Evolutionary conservation across 179 eudicot species (phyloP), one percentile per base, ranked within the genome.

Genomic region (Monotropa hypopitys): DNA sequence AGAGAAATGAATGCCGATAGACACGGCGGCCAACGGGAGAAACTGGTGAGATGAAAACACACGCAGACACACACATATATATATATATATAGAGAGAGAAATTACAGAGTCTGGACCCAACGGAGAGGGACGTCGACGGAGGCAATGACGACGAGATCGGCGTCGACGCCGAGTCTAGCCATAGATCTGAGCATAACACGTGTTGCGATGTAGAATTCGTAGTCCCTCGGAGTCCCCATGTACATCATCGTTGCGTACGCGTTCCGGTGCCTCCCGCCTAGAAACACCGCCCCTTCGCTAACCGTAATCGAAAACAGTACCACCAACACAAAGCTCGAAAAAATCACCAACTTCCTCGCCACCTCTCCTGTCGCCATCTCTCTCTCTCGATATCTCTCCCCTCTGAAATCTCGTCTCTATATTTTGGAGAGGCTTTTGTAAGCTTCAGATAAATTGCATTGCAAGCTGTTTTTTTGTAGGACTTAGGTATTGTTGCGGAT

Each of bases 161-260:
- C 99, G 18, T 88, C 85, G 33, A 89, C 98, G 54, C 65, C 45
- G 42, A 90, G 89, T 45, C 62, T 76, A 3, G 70, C 18, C 2
- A 95, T 88, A 0, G 98, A 93, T 83, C 87, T 84, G 80, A 95
- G 84, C 90, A 95, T 83, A 75, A 95, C 99, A 77, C 99, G 96
- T 42, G 90, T 86, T 51, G 97, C 99, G 5, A 93, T 84, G 75
- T 93, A 95, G 81, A 89, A 95, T 87, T 95, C 99, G 79, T 91
- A 93, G 83, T 95, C 99, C 43, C 99, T 85, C 2, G 98, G 99
- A n/a, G 99, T 95, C 38, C 99, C 99, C 98, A 93, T 91, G 78
- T 95, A 95, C 97, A 95, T 95, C 97, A 90, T 93, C 76, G 98
- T 82, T 20, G 94, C 98, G 61, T 93, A 93, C 1, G 98, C 98